Evolutionary conservation across 1,284 basidiomycete genomes (phyloP), one percentile per base, ranked within the genome.

Genomic region (Rhodotorula glutinis): DNA sequence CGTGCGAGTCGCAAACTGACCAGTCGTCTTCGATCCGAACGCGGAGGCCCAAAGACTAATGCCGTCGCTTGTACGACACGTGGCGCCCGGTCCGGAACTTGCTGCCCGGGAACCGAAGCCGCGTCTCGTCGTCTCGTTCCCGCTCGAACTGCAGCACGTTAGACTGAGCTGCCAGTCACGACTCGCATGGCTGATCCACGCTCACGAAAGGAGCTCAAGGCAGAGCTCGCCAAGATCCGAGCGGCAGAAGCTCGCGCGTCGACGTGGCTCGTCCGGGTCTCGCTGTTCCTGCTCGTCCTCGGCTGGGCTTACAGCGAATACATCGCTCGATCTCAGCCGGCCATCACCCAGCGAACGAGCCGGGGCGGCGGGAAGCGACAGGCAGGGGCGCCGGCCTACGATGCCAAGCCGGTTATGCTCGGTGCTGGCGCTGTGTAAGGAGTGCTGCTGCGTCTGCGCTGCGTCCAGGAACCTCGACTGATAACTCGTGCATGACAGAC

Each of bases 381-480:
- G 49, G 27, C 49, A 51, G 49, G 21, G 21, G 30, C 9, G 0
- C 30, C 27, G 16, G 27, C 49, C 5, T 25, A n/a, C 49, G 49
- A 51, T 25, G 3, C 25, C 13, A 58, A 53, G 57, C 51, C 46
- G 23, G 19, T 53, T 11, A 17, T 63, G 11, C 55, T 60, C 14
- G 64, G 52, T 40, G 41, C 58, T 3, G 66, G 66, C 2, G 66
- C 47, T 46, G 66, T 29, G 66, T 68, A 25, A 57, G 66, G 23
- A 2, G 8, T n/a, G n/a, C n/a, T n/a, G 53, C 23, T 23, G 9
- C 38, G 5, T 29, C 19, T 23, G 14, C 25, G 23, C 7, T 4
- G 23, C 38, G 25, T 23, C 38, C 19, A 7, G 16, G 21, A n/a
- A n/a, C 46, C 23, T n/a, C 25, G 47, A 49, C 23, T 9, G n/a